A percentile compares a stretch with the other conserved stretches of the same genome.
Evolutionary conservation across 2,329 filamentous ascomycete genomes (phyloP).

Genomic region (Penicillium sp.): DNA sequence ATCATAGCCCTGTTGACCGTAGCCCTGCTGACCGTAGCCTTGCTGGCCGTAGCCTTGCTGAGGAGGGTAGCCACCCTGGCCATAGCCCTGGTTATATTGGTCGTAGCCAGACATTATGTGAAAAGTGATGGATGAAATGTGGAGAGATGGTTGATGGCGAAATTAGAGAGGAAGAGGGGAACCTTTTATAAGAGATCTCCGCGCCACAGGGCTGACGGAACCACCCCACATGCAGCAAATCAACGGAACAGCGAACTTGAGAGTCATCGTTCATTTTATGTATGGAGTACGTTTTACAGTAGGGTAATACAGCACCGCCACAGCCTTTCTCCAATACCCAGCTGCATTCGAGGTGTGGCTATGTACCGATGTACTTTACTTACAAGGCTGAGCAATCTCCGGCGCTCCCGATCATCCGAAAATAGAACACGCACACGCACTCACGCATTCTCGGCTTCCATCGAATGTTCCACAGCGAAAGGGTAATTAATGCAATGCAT

Average conservation of each 20-base stretch:
- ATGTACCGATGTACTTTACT: background rate
- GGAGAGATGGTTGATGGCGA: constrained; percentile 2
- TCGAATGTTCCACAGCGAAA: constrained; percentile 7
- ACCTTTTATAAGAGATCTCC: constrained; percentile 6
- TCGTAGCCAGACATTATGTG: constrained; percentile 26
- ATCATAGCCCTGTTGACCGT: constrained; percentile 17
- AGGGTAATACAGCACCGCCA: background rate
- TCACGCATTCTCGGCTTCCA: constrained; percentile 13
- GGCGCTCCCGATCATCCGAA: background rate
- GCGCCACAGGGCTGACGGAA: constrained; percentile 20
- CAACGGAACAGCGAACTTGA: constrained; percentile 9
- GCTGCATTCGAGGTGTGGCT: background rate
- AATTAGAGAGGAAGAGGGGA: background rate
- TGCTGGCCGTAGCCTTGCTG: constrained; percentile 13
- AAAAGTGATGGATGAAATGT: constrained; percentile 4
- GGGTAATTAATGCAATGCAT: background rate
- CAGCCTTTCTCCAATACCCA: background rate
- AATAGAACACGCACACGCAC: constrained; percentile 8
- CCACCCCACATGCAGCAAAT: constrained; percentile 13
- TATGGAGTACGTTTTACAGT: background rate
- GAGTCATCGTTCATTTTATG: background rate
- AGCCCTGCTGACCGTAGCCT: constrained; percentile 21
- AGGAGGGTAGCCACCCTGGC: constrained; percentile 20
- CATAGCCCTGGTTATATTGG: constrained; percentile 26
- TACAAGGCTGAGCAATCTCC: constrained; percentile 4